Evolutionary conservation across 768 basidiomycete species (phyloP).

Genomic region (Suillus fuscotomentosus): DNA sequence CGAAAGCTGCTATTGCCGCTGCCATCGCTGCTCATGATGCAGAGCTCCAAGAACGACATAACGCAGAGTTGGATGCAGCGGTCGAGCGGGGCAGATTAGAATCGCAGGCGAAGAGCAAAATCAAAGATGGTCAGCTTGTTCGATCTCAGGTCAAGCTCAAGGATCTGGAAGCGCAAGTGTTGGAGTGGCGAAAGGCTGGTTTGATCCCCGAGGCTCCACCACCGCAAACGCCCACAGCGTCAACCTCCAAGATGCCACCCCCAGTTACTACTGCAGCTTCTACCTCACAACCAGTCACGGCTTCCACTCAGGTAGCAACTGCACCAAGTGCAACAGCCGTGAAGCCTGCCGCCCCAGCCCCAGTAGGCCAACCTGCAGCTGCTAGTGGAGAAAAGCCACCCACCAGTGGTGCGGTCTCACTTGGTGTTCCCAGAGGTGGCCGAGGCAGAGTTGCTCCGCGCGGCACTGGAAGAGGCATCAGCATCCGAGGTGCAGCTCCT

Average conservation of each 20-base stretch:
- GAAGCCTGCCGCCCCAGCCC: constrained; percentile 22
- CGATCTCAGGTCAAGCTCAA: constrained; percentile 61
- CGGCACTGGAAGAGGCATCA: constrained; percentile 34
- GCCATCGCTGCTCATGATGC: constrained; percentile 51
- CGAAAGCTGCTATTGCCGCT: constrained; percentile 48
- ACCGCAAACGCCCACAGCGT: constrained; percentile 19
- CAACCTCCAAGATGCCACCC: constrained; percentile 8
- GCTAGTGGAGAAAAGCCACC: constrained; percentile 31
- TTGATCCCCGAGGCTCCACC: constrained; percentile 38
- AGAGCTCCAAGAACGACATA: constrained; percentile 44
- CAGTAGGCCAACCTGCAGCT: constrained; percentile 20
- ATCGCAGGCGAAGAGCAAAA: constrained; percentile 53
- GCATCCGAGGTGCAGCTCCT: constrained; percentile 23
- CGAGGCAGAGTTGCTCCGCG: constrained; percentile 27
- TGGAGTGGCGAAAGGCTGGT: constrained; percentile 54
- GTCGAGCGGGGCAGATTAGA: constrained; percentile 72
- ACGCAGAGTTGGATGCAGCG: constrained; percentile 60
- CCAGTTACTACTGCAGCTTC: constrained; percentile 14
- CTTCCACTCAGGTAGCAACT: constrained; percentile 14
- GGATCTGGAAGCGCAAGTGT: constrained; percentile 63
- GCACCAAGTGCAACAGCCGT: constrained; percentile 14
- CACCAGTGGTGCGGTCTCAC: constrained; percentile 26
- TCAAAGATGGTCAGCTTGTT: constrained; percentile 73
- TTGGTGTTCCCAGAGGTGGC: constrained; percentile 16
- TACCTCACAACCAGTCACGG: constrained; percentile 14